phyloP scores from a whole-genome alignment of 202 grass and related monocot species.

The Digitaria exilis region DNA sequence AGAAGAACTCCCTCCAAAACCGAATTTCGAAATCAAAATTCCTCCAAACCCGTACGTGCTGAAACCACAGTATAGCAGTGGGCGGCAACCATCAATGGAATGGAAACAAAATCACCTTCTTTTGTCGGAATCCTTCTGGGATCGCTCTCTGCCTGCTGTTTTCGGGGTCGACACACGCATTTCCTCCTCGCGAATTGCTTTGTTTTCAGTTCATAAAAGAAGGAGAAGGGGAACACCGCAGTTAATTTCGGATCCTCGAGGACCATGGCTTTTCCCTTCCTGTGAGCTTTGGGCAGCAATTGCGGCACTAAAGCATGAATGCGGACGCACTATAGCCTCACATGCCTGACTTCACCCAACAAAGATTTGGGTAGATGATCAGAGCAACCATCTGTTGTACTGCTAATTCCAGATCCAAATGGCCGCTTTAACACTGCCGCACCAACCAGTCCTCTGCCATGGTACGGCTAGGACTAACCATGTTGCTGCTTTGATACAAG shows the following conservation, averaged over 20 bases:
- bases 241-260: not conserved
- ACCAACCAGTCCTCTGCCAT: slow-evolving; percentile 8
- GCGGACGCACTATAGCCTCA: slow-evolving; percentile 10
- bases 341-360: slow-evolving; percentile 5
- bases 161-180: slow-evolving; percentile 26
- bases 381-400: not conserved
- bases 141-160: slow-evolving; percentile 2
- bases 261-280: not conserved
- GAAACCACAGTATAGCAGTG: not conserved
- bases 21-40: not conserved
- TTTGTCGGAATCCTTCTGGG: not conserved
- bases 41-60: too few species aligned
- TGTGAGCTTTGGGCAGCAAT: not conserved
- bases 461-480: slow-evolving; percentile 2
- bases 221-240: not conserved
- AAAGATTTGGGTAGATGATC: slow-evolving; percentile 12
- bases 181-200: not conserved
- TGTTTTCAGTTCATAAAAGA: not conserved
- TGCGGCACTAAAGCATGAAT: slow-evolving; percentile 6
- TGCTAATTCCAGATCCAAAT: slow-evolving; percentile 27
- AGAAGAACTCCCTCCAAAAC: not conserved
- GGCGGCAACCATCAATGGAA: not conserved
- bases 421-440: slow-evolving; percentile 23
- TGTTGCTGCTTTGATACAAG: slow-evolving; percentile 25
- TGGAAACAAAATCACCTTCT: slow-evolving; percentile 12